Percentiles rank a stretch among this genome's conserved stretches.
Evolutionary conservation across 2,329 filamentous ascomycete genomes (phyloP).

Genomic region (Trematosphaeria pertusa): DNA sequence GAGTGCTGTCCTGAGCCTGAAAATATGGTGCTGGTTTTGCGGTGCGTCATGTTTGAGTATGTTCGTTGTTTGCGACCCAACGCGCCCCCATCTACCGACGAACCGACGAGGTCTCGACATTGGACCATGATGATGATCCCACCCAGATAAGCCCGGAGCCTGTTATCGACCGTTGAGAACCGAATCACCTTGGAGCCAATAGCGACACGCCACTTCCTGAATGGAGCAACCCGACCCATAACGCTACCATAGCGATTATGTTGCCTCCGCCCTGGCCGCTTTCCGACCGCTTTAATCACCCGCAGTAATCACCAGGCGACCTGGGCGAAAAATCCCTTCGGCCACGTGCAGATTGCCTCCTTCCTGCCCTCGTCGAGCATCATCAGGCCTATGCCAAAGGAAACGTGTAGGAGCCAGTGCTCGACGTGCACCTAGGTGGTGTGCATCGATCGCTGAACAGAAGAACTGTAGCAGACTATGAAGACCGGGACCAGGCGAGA

Average conservation of each 20-base stretch:
- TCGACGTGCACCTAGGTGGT: slow-evolving; percentile 72
- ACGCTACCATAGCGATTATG: too few relatives aligned
- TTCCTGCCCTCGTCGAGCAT: slow-evolving; percentile 73
- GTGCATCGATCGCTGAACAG: slow-evolving; percentile 65
- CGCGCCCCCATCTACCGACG: not conserved
- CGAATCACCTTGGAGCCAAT: not conserved
- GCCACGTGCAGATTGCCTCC: slow-evolving; percentile 66
- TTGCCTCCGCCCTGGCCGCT: not conserved
- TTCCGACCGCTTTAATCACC: not conserved
- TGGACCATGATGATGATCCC: not conserved
- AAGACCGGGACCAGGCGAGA: not conserved
- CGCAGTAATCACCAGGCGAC: slow-evolving; percentile 65
- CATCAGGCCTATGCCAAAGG: slow-evolving; percentile 71
- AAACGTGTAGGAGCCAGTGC: slow-evolving; percentile 78
- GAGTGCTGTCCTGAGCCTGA: not conserved
- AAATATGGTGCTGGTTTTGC: not conserved
- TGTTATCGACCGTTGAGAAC: not conserved
- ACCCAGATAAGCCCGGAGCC: not conserved
- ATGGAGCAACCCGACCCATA: not conserved
- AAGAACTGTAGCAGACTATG: slow-evolving; percentile 65
- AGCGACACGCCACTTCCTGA: not conserved
- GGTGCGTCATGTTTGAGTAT: not conserved
- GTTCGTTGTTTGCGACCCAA: slow-evolving; percentile 1
- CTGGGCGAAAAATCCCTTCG: slow-evolving; percentile 63
- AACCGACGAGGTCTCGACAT: not conserved